Evolutionary conservation across 306 rosid species (phyloP).

Genomic region (Cucurbita ficifolia): DNA sequence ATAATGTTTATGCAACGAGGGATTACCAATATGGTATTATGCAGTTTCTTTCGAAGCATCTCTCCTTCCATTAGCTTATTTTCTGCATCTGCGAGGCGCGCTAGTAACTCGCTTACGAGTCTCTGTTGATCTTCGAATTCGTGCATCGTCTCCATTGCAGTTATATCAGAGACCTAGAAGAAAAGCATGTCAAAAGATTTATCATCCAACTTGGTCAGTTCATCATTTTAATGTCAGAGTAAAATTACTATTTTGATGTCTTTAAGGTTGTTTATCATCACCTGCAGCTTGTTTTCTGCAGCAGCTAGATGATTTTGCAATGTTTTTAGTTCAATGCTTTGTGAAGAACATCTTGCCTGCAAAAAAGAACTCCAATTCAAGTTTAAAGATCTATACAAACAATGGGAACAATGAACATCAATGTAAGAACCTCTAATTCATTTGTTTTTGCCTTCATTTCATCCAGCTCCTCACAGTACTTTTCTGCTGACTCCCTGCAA

Average conservation of each 20-base stretch:
- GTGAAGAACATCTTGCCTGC: conserved; percentile 61
- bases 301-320: conserved; percentile 37
- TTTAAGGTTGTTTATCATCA: conserved; percentile 14
- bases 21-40: conserved; percentile 84
- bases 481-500: conserved; percentile 50
- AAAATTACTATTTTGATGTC: neutral
- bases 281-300: conserved; percentile 77
- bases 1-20: neutral
- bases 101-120: conserved; percentile 48
- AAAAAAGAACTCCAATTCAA: conserved; percentile 11
- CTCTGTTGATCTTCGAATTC: conserved; percentile 70
- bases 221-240: neutral
- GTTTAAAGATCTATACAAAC: neutral
- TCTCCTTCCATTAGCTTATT: conserved; percentile 73
- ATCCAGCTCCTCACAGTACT: conserved; percentile 40
- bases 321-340: conserved; percentile 38
- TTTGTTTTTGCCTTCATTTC: conserved; percentile 34
- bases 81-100: conserved; percentile 67
- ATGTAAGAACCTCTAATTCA: conserved; percentile 56
- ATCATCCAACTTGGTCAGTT: neutral
- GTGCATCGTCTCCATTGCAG: conserved; percentile 49
- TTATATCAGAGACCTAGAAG: conserved; percentile 59
- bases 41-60: conserved; percentile 70
- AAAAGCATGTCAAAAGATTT: neutral
- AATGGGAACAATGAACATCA: neutral